Conservation (phyloP, 257 asterid genomes). For the Solanum habrochaites region DNA sequence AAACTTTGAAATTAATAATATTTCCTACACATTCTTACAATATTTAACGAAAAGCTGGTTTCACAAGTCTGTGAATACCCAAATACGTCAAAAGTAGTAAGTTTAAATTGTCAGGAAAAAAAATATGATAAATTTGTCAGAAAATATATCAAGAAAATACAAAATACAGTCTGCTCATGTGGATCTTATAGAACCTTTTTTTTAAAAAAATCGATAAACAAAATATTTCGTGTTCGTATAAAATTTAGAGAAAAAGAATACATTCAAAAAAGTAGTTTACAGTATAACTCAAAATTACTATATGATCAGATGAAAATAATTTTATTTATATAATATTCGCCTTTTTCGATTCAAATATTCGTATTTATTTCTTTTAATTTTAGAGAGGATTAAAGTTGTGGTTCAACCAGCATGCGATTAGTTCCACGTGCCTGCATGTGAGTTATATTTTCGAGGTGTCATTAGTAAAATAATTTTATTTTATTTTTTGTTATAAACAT, state of each 20-base stretch:
- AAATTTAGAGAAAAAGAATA: too few relatives aligned
- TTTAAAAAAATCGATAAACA: too few relatives aligned
- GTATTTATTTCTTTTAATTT: too few relatives aligned
- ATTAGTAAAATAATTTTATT: neutral
- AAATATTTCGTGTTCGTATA: neutral
- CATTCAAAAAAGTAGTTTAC: too few relatives aligned
- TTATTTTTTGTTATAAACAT: neutral
- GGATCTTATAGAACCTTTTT: neutral
- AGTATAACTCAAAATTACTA: too few relatives aligned
- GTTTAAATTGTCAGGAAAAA: neutral
- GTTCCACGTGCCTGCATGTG: conserved; percentile 28
- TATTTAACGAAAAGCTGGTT: neutral
- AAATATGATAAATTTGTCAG: neutral
- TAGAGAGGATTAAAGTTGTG: neutral
- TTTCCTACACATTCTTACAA: neutral
- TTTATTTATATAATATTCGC: neutral
- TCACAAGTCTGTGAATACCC: neutral
- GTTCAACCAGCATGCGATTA: conserved; percentile 10
- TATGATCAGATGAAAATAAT: too few relatives aligned
- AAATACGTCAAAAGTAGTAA: neutral
- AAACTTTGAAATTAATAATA: neutral
- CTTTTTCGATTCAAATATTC: neutral
- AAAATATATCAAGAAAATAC: neutral
- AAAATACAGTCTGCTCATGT: neutral
- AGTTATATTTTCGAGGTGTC: neutral